These are phyloP conservation scores for Cucurbita pepo DNA, from an alignment of 306 rosid genomes.

Conservation along the genomic window DNA sequence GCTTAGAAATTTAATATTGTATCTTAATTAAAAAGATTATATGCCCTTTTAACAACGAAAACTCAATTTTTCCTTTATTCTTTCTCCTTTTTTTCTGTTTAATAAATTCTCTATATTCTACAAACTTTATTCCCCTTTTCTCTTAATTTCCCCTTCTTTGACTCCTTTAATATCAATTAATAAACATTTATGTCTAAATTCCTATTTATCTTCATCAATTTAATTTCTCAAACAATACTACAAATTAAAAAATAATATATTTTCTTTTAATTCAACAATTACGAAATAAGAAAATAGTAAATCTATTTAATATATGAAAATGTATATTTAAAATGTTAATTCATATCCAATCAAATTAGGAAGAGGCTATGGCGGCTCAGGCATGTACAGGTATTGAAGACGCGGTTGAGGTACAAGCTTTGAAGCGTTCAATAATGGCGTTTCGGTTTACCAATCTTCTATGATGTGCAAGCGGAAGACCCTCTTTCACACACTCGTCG, in stretches of 20 bases:
- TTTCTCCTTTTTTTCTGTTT: background rate
- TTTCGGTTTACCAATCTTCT: conserved; percentile 46
- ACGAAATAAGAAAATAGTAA: too few relatives aligned
- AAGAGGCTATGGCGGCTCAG: background rate
- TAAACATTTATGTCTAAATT: background rate
- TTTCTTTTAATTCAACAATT: too few relatives aligned
- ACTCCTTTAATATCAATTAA: background rate
- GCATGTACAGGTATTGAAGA: conserved; percentile 88
- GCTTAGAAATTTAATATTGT: background rate
- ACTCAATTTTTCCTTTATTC: conserved; percentile 1
- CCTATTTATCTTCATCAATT: background rate
- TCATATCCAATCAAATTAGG: background rate
- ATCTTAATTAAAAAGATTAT: background rate
- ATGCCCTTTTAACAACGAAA: background rate
- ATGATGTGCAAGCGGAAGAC: conserved; percentile 87
- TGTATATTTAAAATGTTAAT: too few relatives aligned
- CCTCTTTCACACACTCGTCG: conserved; percentile 86
- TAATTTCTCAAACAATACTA: too few relatives aligned
- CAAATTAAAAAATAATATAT: too few relatives aligned
- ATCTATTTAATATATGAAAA: too few relatives aligned
- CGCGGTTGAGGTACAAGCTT: conserved; percentile 58
- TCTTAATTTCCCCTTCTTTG: background rate
- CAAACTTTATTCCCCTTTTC: background rate
- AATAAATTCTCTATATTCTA: background rate
- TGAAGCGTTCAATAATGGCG: conserved; percentile 57